Base-by-base conservation (phyloP, 371 early-diverging fungal genomes). In the Mucor ambiguus region DNA sequence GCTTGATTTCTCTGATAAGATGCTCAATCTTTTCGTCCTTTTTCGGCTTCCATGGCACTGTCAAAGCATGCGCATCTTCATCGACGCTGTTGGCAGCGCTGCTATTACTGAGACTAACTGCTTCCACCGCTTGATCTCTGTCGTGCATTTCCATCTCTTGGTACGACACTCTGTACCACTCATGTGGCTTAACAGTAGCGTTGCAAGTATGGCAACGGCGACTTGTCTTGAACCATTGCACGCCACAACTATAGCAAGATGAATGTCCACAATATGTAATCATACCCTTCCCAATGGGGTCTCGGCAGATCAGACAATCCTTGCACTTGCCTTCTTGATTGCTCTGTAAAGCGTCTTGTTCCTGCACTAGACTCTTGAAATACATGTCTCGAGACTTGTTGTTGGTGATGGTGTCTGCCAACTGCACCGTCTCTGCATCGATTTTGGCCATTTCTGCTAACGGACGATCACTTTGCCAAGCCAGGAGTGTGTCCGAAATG, bases 301-400 rank as follows among this genome's bases (percentile, higher is more conserved):
- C 66, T 58, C 79, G 75, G 66, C 92, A 91, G 26, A 90, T 85
- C 11, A 85, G 56, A 49, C 92, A 91, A 1, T 83, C 76, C 4
- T 63, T 68, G 26, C 61, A 62, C 24, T 37, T 63, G 1, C 55
- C 35, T 32, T 16, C 64, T 26, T 32, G 44, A 12, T 70, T 74
- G 6, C 66, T 67, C 8, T 67, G 62, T 12, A 63, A 5, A 56
- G 49, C 2, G 6, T 44, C 48, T 33, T 68, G 66, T 16, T 74
- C 72, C 43, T 67, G 61, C 12, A 61, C 68, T 14, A 87, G 62
- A 56, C 76, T 68, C 30, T 77, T 68, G 26, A 87, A 76, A 60
- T 86, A 89, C 4, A 82, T 77, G 30, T 63, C 60, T 12, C 76
- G 64, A 1, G 75, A 65, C 7, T 68, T 57, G 28, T 76, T 75